Base-by-base conservation (phyloP, 2,329 filamentous ascomycete species). In the Hymenoscyphus infarciens region DNA sequence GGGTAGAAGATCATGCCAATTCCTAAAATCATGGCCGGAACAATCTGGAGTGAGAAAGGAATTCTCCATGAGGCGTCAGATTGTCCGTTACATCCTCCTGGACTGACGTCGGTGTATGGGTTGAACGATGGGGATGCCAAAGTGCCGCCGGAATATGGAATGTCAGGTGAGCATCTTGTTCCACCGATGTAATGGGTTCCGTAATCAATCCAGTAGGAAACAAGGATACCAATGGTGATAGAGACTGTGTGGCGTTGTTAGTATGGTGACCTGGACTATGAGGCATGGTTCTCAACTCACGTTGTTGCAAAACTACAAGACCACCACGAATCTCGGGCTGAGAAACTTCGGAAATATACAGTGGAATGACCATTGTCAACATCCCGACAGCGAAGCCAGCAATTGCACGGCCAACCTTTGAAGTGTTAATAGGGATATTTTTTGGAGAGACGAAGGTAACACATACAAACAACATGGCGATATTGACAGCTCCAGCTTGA, bases 1-100 rank as follows among this genome's bases (percentile, higher is more conserved):
- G 83, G 84, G 80, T 85, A 83, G 73, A 84, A 84, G 22, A 84
- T 62, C 77, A 86, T 85, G 31, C 83, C 83, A n/a, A 78, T 70
- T 7, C 78, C 79, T 5, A 87, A 77, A 15, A 83, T 68, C n/a
- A 83, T 69, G 1, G 82, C 83, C 1, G 82, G 82, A 0, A 81
- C 72, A 8, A 85, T 77, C 65, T 87, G 84, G 2, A 86, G 75
- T 61, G 78, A 79, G 31, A 86, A 76, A 0, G 84, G 84, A 1
- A 87, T 72, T 6, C 84, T 76, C 84, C 84, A 87, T 2, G 84
- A 80, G 2, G 81, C 78, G 67, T 83, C 74, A 6, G 61, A 63
- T 49, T 71, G 69, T 6, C 68, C 69, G 68, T 13, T 68, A 7
- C 39, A 42, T 42, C 39, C 68, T 29, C 61, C 33, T 10, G 67